These are phyloP conservation scores for Ulota crispa DNA, from an alignment of 225 moss, liverwort and hornwort species.

Conservation along the genomic window DNA sequence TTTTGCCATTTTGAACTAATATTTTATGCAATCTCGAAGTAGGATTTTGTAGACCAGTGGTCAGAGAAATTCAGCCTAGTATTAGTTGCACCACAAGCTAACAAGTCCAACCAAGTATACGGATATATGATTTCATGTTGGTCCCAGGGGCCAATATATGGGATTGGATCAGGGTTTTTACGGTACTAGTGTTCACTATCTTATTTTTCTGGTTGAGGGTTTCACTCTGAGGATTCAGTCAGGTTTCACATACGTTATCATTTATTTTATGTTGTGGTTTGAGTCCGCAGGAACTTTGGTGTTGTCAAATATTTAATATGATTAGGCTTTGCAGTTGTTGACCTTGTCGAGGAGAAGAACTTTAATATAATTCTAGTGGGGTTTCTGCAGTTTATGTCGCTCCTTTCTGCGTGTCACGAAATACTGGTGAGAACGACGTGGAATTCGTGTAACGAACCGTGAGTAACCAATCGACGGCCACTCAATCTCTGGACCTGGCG, in stretches of 20 bases:
- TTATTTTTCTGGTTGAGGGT: too few relatives aligned
- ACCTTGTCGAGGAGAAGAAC: not conserved
- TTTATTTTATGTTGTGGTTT: not conserved
- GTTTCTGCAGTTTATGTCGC: conserved; percentile 10
- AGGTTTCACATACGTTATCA: not conserved
- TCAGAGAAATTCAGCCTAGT: too few relatives aligned
- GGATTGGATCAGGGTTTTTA: too few relatives aligned
- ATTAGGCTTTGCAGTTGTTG: not conserved
- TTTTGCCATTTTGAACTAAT: too few relatives aligned
- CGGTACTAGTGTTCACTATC: too few relatives aligned
- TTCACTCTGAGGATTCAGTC: too few relatives aligned
- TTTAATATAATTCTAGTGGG: not conserved
- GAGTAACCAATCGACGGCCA: not conserved
- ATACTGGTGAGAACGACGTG: conserved; percentile 14
- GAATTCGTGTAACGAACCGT: not conserved
- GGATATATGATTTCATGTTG: too few relatives aligned
- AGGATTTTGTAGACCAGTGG: too few relatives aligned
- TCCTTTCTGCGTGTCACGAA: conserved; percentile 7
- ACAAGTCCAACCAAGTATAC: too few relatives aligned
- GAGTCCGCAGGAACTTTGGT: not conserved
- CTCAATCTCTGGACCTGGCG: conserved; percentile 20
- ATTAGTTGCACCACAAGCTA: too few relatives aligned
- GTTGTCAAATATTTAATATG: not conserved
- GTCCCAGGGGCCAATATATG: too few relatives aligned
- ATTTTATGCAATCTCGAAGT: too few relatives aligned